Conservation (phyloP, 2,329 filamentous ascomycete species). For the Pestalotiopsis sp. region DNA sequence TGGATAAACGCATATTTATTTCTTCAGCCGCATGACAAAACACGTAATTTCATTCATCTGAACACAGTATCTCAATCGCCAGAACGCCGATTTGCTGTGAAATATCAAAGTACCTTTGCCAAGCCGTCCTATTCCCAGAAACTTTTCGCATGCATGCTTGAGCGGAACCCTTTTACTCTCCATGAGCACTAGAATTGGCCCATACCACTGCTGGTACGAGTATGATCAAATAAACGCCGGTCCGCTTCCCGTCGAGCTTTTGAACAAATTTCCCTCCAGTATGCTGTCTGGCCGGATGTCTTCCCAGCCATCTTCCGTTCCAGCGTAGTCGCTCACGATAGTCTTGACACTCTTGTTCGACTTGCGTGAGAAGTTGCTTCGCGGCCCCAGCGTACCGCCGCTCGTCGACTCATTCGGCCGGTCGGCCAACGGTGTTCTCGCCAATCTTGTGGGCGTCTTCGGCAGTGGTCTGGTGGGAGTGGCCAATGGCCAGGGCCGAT, state of each 20-base stretch:
- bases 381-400: not conserved
- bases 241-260: slow-evolving; percentile 4
- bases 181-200: not conserved
- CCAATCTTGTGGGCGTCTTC: slow-evolving; percentile 3
- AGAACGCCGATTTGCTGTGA: not conserved
- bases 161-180: not conserved
- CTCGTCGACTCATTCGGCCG: slow-evolving; percentile 6
- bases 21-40: too few relatives aligned
- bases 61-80: not conserved
- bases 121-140: not conserved
- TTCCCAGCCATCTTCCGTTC: slow-evolving; percentile 14
- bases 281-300: slow-evolving; percentile 9
- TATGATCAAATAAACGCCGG: slow-evolving; percentile 9
- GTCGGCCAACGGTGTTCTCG: slow-evolving; percentile 8
- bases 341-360: slow-evolving; percentile 3
- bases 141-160: not conserved
- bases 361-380: not conserved
- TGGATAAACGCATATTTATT: too few relatives aligned
- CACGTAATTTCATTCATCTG: not conserved
- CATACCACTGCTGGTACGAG: not conserved
- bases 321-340: not conserved
- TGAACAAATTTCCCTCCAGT: not conserved
- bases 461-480: slow-evolving; percentile 9
- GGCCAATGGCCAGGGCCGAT: slow-evolving; percentile 3
- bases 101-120: not conserved